Evolutionary conservation across 2,329 filamentous ascomycete species (phyloP), one percentile per base, ranked within the genome.

Genomic region (Sporothrix protearum): DNA sequence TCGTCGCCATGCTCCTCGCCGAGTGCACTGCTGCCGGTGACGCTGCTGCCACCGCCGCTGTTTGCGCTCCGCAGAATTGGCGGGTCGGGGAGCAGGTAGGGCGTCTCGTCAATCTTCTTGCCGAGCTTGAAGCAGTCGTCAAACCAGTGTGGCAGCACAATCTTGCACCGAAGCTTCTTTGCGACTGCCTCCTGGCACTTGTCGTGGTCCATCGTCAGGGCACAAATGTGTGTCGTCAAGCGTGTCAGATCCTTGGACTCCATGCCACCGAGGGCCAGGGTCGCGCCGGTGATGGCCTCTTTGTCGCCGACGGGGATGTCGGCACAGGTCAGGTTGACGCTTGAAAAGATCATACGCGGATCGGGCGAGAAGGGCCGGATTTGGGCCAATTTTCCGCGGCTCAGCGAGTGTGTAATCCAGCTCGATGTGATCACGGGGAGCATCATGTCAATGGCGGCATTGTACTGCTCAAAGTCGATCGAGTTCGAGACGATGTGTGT

Each of bases 131-230:
- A 87, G 81, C 96, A 99, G 79, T 97, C 95, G 76, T 98, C 95
- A 78, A 99, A 97, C 93, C 96, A 98, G 78, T 98, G 96, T 49
- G 96, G 96, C 69, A 99, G 84, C 22, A 99, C 92, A 72, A 97
- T 91, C 80, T 93, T 94, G 80, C 89, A 89, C 70, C 88, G 89
- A 70, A 92, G 83, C 1, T 86, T 86, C 80, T 90, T 96, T 9
- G 85, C 82, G 57, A 84, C 75, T 0, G 90, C 91, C 70, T 88
- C 79, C 73, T 85, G 78, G 73, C 91, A 92, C 79, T 94, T 93
- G 2, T 89, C 87, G 71, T 94, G 88, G 45, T 94, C 90, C 79
- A 91, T 85, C 5, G 88, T 89, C 73, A 97, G 83, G 5, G 95
- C 92, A 73, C 97, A 95, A 70, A 99, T 87, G 80, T 99, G 96